Percentiles rank a stretch among this genome's conserved stretches.
phyloP scores from a whole-genome alignment of 1,139 yeast species.

The Pichia sp. region DNA sequence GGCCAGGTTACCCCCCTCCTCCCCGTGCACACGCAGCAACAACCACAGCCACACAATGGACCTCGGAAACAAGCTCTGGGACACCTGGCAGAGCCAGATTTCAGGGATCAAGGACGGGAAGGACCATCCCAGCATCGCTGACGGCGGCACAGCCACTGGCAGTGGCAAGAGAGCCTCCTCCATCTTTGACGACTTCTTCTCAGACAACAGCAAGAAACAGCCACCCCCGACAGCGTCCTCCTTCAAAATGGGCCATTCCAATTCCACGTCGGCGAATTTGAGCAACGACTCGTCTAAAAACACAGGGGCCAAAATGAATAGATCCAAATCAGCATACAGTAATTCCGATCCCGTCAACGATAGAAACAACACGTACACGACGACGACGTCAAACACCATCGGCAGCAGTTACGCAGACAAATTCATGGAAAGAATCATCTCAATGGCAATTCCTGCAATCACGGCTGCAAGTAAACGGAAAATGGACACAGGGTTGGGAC shows the following conservation, averaged over 20 bases:
- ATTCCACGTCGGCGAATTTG: neutral
- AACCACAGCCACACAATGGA: constrained; percentile 3
- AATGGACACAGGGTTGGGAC: constrained; percentile 40
- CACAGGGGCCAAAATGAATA: neutral
- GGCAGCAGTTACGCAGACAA: constrained; percentile 51
- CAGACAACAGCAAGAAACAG: neutral
- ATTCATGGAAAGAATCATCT: constrained; percentile 63
- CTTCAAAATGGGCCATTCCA: neutral
- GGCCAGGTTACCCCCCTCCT: too few relatives aligned
- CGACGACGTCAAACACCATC: neutral
- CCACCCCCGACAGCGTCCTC: too few relatives aligned
- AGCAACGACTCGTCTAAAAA: too few relatives aligned
- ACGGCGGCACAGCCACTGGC: neutral
- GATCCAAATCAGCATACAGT: neutral
- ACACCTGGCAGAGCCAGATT: constrained; percentile 6
- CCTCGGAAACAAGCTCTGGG: constrained; percentile 11
- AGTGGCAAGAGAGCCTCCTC: constrained; percentile 1
- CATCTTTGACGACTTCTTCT: constrained; percentile 5
- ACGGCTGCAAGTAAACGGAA: constrained; percentile 43
- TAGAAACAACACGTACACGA: neutral
- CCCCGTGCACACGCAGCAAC: too few relatives aligned
- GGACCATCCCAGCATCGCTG: neutral
- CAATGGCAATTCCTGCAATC: constrained; percentile 66
- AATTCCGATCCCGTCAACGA: neutral
- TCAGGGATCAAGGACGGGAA: neutral